phyloP scores from a whole-genome alignment of 208 protist genomes.

The Trypanosoma cruzi region DNA sequence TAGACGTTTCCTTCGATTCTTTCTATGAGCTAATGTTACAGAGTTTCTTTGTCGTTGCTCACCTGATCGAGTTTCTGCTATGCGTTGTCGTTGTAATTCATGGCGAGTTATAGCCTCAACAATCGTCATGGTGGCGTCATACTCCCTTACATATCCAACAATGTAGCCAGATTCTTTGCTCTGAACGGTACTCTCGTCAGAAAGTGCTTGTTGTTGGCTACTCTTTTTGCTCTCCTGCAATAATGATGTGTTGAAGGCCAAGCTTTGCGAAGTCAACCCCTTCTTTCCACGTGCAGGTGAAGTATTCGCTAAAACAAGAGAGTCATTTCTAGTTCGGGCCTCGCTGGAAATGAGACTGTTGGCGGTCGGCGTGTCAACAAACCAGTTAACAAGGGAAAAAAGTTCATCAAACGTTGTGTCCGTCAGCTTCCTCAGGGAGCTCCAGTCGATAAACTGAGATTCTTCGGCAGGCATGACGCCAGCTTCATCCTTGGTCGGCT shows the following conservation, averaged over 20 bases:
- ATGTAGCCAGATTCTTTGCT: conserved; percentile 33
- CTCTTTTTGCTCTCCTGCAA: conserved; percentile 11
- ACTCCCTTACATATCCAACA: conserved; percentile 36
- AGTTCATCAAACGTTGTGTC: conserved; percentile 73
- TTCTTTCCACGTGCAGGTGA: neutral
- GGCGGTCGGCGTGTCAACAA: conserved; percentile 73
- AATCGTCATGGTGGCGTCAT: conserved; percentile 38
- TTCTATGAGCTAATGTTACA: neutral
- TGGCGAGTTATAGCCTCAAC: conserved; percentile 57
- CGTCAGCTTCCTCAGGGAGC: conserved; percentile 47
- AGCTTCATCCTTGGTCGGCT: conserved; percentile 10
- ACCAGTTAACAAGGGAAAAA: conserved; percentile 80
- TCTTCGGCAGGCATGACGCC: conserved; percentile 3
- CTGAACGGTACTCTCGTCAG: neutral
- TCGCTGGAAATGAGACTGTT: conserved; percentile 67
- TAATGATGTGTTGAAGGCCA: neutral
- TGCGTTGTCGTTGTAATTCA: conserved; percentile 31
- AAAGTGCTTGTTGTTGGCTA: neutral
- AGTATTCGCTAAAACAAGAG: too few relatives aligned
- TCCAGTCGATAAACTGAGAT: conserved; percentile 7
- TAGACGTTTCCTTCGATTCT: neutral
- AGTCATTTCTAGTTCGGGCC: neutral
- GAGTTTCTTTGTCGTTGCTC: conserved; percentile 11
- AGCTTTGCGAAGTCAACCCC: neutral
- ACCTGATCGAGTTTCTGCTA: conserved; percentile 13